phyloP scores from a whole-genome alignment of 176 grass and related monocot genomes.

The Triticum timopheevii region DNA sequence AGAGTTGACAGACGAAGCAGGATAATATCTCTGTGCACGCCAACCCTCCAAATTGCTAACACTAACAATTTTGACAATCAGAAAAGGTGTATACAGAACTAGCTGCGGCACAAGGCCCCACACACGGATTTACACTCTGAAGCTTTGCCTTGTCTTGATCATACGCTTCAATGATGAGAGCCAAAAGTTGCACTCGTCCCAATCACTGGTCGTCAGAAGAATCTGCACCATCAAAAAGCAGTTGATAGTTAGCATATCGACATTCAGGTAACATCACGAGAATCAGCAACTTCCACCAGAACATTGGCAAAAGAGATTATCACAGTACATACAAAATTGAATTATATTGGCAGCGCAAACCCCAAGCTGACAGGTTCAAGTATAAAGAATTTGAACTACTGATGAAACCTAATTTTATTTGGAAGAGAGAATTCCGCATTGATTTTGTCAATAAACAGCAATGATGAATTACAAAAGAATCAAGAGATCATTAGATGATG shows the following conservation, averaged over 20 bases:
- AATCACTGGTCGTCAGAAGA: conserved; percentile 83
- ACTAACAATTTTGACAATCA: conserved; percentile 30
- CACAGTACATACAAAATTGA: neutral
- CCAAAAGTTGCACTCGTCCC: conserved; percentile 99
- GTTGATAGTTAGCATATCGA: neutral
- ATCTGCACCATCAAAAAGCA: conserved; percentile 51
- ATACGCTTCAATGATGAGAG: conserved; percentile 87
- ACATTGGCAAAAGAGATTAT: neutral
- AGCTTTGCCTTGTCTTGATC: conserved; percentile 85
- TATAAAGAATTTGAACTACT: neutral
- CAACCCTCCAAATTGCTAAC: conserved; percentile 35
- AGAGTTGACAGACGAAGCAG: conserved; percentile 14
- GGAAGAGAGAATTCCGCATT: neutral
- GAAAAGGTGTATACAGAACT: conserved; percentile 56
- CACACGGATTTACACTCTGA: conserved; percentile 59
- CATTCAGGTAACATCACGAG: neutral
- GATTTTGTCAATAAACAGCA: neutral
- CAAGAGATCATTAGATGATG: neutral
- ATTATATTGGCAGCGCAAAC: neutral
- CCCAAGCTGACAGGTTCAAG: neutral
- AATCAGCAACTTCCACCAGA: neutral
- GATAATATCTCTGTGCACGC: conserved; percentile 26
- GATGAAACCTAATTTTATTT: neutral
- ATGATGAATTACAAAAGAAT: neutral
- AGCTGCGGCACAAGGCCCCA: conserved; percentile 11